Conservation (phyloP, 805 yeast species). For the Metschnikowia orientalis region DNA sequence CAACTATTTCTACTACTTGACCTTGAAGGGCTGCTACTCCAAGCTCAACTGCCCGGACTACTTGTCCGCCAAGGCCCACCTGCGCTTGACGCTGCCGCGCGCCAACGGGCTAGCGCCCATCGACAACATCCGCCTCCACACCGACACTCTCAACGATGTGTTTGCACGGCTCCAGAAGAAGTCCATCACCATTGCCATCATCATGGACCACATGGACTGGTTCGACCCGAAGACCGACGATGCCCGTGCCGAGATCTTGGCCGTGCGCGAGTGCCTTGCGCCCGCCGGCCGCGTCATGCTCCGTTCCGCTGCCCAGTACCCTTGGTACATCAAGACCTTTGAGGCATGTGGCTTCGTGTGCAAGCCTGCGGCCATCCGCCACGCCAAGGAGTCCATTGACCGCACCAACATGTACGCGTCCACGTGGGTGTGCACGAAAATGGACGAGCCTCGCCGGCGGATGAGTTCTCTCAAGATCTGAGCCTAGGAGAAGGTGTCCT, state of each 20-base stretch:
- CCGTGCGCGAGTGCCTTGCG: slow-evolving; percentile 57
- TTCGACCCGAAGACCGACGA: slow-evolving; percentile 63
- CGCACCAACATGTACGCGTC: slow-evolving; percentile 86
- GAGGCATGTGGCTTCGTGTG: slow-evolving; percentile 65
- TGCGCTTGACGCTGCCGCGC: slow-evolving; percentile 36
- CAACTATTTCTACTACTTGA: slow-evolving; percentile 74
- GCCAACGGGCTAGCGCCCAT: slow-evolving; percentile 43
- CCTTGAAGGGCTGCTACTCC: slow-evolving; percentile 58
- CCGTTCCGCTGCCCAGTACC: slow-evolving; percentile 67
- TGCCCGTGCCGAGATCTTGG: slow-evolving; percentile 61
- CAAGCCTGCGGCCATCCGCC: slow-evolving; percentile 65
- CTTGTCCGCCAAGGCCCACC: slow-evolving; percentile 56
- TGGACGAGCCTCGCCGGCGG: slow-evolving; percentile 29
- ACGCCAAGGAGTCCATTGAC: slow-evolving; percentile 63
- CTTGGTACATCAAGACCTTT: slow-evolving; percentile 74
- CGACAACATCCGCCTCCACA: slow-evolving; percentile 70
- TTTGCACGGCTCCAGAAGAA: slow-evolving; percentile 58
- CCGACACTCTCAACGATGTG: slow-evolving; percentile 75
- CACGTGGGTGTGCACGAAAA: slow-evolving; percentile 77
- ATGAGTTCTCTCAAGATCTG: slow-evolving; percentile 42
- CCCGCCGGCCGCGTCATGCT: slow-evolving; percentile 71
- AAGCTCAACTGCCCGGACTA: slow-evolving; percentile 72
- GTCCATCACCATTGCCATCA: slow-evolving; percentile 69
- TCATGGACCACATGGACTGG: slow-evolving; percentile 95
- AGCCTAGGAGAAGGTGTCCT: not conserved